These are phyloP conservation scores for Saccharomycopsis vini DNA, from an alignment of 805 yeast species.

Conservation along the genomic window DNA sequence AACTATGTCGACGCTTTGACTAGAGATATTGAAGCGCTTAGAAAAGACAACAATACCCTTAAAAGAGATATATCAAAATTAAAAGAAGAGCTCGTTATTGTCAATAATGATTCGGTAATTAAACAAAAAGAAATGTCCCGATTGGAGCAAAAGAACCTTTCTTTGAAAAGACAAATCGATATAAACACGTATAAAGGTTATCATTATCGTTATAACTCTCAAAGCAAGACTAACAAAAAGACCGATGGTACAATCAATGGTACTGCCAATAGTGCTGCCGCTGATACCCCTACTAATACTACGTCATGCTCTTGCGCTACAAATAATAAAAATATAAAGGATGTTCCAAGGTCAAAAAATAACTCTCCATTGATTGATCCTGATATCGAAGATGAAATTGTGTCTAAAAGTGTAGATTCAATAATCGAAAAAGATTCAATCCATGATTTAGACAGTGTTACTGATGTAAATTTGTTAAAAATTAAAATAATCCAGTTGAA, in stretches of 20 bases:
- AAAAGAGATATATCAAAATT: slow-evolving; percentile 9
- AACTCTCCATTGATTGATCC: background rate
- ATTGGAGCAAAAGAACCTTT: slow-evolving; percentile 7
- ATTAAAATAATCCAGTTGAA: slow-evolving; percentile 12
- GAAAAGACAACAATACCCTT: slow-evolving; percentile 9
- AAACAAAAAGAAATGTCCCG: slow-evolving; percentile 16
- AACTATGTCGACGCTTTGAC: slow-evolving; percentile 15
- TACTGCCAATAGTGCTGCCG: background rate
- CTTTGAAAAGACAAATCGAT: slow-evolving; percentile 13
- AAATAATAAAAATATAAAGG: too few relatives aligned
- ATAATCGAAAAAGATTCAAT: slow-evolving; percentile 14
- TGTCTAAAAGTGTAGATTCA: slow-evolving; percentile 3
- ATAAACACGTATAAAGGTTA: slow-evolving; percentile 9
- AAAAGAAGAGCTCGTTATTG: slow-evolving; percentile 17
- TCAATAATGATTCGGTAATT: slow-evolving; percentile 14
- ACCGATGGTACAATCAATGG: too few relatives aligned
- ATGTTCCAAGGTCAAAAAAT: too few relatives aligned
- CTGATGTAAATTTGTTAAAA: slow-evolving; percentile 11
- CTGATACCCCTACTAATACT: background rate
- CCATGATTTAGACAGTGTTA: slow-evolving; percentile 11
- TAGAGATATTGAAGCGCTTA: slow-evolving; percentile 8
- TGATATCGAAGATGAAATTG: slow-evolving; percentile 4
- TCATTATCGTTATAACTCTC: slow-evolving; percentile 8
- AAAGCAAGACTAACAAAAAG: background rate
- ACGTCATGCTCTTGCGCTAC: background rate